Base-by-base conservation (phyloP, 257 asterid genomes). In the Solanum virginianum region DNA sequence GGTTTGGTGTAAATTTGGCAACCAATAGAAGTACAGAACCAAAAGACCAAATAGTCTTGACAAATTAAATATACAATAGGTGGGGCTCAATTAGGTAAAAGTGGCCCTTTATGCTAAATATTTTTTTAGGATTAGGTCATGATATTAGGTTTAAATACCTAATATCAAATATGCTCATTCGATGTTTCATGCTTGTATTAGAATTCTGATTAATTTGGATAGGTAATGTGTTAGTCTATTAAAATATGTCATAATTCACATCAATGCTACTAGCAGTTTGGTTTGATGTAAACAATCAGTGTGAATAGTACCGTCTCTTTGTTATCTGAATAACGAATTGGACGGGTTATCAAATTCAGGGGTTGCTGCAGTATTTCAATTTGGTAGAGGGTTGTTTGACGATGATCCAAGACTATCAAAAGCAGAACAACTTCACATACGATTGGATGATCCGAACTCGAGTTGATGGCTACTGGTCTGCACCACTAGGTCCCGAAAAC, bases 401-500 rank as follows among this genome's bases (percentile, higher is more conserved):
- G 11, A 87, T 95, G 95, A 95, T 97, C 84, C 82, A 87, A 45
- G 86, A 87, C 2, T 85, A 97, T 84, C 98, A 97, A 91, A 79
- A 87, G 36, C 85, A 85, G 85, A 91, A 91, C 90, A 92, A 94
- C 89, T 97, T 97, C 91, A 97, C 96, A 5, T 94, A 95, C 24
- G 98, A 97, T 59, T 97, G 98, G 98, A 88, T 97, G 4, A 86
- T 97, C 86, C 94, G 98, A 22, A 94, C 98, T 70, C 86, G 98
- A 22, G 99, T 97, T 0, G 99, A 97, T 60, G 93, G 98, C 18
- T 97, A 91, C 89, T 97, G 99, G 98, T 91, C 98, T 26, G 89
- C 62, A 62, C 92, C 93, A 0, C 84, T 97, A 14, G 85, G 84
- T 0, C 93, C 95, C 10, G 93, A 94, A 15, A 86, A 86, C 86